Evolutionary conservation across 768 basidiomycete genomes (phyloP), one percentile per base, ranked within the genome.

Genomic region (Leccinum uliginosum): DNA sequence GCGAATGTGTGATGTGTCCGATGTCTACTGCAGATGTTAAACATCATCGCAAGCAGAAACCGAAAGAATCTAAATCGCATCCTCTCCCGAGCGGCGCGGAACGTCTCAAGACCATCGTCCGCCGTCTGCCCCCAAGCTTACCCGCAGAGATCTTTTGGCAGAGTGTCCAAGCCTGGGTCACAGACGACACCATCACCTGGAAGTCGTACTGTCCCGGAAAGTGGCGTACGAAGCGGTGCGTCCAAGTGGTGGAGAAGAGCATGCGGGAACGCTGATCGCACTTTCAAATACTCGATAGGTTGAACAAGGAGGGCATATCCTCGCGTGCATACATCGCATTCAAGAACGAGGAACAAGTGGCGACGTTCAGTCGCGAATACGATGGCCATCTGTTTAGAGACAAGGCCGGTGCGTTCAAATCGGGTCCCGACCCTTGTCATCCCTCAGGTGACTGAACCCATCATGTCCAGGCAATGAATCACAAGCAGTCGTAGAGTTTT

Each of bases 111-210:
- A 85, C 86, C 29, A 81, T 97, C 61, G 86, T 98, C 17, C 85
- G 96, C 44, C 76, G 92, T 38, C 78, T 98, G 5, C 96, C 96
- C 0, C 89, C 95, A 12, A 93, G 94, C 65, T 78, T 99, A 3
- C 96, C 96, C 4, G 93, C 94, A 64, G 84, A 84, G 2, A 74
- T 97, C 53, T 98, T 99, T 74, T 99, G 96, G 96, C 84, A 88
- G 65, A 92, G 90, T 59, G 92, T 94, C 3, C 78, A 85, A 52
- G 68, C 78, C 2, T 98, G 95, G 94, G 87, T 94, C 15, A 78
- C 83, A 1, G 86, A 89, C 17, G 86, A 92, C 34, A 83, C 86
- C 0, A 73, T 80, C 8, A 65, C 73, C 11, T 93, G 87, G 89
- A 89, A 83, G 68, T 62, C 71, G 1, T 92, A 80, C 65, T 79